These are phyloP conservation scores for Naganishia liquefaciens DNA, from an alignment of 1,284 basidiomycete species.

Conservation along the genomic window DNA sequence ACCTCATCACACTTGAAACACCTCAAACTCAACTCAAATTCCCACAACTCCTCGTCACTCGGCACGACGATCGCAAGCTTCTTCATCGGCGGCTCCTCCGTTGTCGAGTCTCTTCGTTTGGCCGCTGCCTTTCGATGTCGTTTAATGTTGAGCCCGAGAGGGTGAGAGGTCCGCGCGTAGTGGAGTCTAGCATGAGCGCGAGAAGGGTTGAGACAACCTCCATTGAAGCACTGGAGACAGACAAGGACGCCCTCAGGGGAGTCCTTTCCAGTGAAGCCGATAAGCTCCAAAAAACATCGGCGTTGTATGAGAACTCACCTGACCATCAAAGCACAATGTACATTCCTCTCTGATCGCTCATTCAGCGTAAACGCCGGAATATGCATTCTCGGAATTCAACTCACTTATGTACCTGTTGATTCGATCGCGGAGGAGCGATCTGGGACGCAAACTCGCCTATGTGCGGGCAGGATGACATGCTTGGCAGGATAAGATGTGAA, in stretches of 20 bases:
- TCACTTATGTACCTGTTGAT: slow-evolving; percentile 53
- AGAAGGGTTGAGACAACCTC: slow-evolving; percentile 67
- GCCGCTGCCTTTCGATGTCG: slow-evolving; percentile 66
- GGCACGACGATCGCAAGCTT: slow-evolving; percentile 86
- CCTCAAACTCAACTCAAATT: slow-evolving; percentile 66
- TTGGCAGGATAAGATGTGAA: background rate
- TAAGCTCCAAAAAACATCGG: too few relatives aligned
- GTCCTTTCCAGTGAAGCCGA: slow-evolving; percentile 62
- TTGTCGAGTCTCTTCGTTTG: slow-evolving; percentile 59
- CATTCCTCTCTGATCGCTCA: slow-evolving; percentile 49
- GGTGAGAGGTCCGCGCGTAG: slow-evolving; percentile 69
- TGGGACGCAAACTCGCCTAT: slow-evolving; percentile 36
- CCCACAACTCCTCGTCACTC: slow-evolving; percentile 84
- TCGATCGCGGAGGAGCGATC: slow-evolving; percentile 42
- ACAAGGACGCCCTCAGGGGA: slow-evolving; percentile 77
- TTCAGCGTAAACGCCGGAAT: background rate
- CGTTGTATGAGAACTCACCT: slow-evolving; percentile 63
- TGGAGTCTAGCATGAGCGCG: slow-evolving; percentile 70
- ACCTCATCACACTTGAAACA: slow-evolving; percentile 68
- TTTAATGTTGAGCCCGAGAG: slow-evolving; percentile 78
- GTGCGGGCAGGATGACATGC: slow-evolving; percentile 41
- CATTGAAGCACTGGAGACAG: slow-evolving; percentile 91
- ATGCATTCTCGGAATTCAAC: slow-evolving; percentile 19
- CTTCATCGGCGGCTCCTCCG: slow-evolving; percentile 76
- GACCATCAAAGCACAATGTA: slow-evolving; percentile 93